Evolutionary conservation across 192 early-diverging fungal genomes (phyloP), one percentile per base, ranked within the genome.

Genomic region (Allomyces javanicus): DNA sequence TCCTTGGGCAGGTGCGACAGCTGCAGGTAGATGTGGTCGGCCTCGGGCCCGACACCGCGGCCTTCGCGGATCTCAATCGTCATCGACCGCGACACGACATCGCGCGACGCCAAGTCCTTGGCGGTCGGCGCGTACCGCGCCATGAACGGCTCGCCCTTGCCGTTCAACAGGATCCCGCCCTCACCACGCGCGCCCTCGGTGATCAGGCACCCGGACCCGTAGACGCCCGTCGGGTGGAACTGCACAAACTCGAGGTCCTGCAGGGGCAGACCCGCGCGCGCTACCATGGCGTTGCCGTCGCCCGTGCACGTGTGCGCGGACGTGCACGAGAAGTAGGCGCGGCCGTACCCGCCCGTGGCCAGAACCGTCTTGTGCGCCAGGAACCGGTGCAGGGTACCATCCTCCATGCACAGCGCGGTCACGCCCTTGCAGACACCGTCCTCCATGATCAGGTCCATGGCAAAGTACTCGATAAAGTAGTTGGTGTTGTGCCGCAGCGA

Each of bases 391-490:
- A 98, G 80, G 23, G 93, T 92, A 67, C 96, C 96, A 73, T 98
- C 96, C 80, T 98, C 94, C 86, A 93, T 90, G 83, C 90, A 93
- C 61, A 98, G 78, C 63, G 96, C 96, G 69, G 96, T 82, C 50
- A 98, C 87, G 75, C 96, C 96, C 70, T 91, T 88, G 82, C 96
- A 98, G 64, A 85, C 89, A 69, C 91, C 92, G 74, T 96, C 86
- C 77, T 98, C 93, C 96, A 98, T 98, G 75, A 98, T 87, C 72
- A 98, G 77, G 79, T 98, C 96, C 66, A 98, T 78, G 61, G 93
- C 96, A 84, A 96, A 98, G 85, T 94, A 98, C 81, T 98, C 96
- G 70, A 96, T 90, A 75, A 98, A 98, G 85, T 85, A 98, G 70
- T 88, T 94, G 62, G 96, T 93, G 70, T 96, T 86, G 81, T 96